These are phyloP conservation scores for Amorphotheca resinae DNA, from an alignment of 495 filamentous ascomycete species.

Conservation along the genomic window DNA sequence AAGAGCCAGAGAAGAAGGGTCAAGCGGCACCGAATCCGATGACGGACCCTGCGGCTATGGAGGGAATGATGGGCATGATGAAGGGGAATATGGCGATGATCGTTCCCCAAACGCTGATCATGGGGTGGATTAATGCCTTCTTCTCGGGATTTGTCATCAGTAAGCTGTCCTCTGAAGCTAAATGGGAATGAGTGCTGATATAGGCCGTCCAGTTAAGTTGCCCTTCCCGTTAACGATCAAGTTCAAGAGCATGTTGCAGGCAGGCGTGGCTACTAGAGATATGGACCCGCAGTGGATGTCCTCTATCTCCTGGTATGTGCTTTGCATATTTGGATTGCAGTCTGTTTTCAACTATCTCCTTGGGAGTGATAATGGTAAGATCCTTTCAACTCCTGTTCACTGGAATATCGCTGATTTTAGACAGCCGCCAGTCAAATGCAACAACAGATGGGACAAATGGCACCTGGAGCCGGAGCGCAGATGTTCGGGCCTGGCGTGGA, in stretches of 20 bases:
- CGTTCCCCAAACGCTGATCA: slow-evolving; percentile 95
- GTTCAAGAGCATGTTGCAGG: slow-evolving; percentile 98
- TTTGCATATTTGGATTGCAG: slow-evolving; percentile 91
- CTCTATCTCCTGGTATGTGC: slow-evolving; percentile 94
- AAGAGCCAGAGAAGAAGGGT: slow-evolving; percentile 73
- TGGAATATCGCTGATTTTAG: background rate
- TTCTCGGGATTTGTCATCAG: slow-evolving; percentile 96
- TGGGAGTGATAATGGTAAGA: slow-evolving; percentile 87
- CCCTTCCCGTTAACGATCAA: slow-evolving; percentile 95
- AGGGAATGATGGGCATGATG: slow-evolving; percentile 99
- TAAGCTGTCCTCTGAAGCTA: slow-evolving; percentile 31
- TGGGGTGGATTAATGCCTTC: slow-evolving; percentile 99
- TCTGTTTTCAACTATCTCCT: slow-evolving; percentile 97
- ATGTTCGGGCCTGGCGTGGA: slow-evolving; percentile 83
- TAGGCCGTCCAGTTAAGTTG: slow-evolving; percentile 65
- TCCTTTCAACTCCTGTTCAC: background rate
- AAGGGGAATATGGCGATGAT: slow-evolving; percentile 99
- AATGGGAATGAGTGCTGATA: slow-evolving; percentile 3
- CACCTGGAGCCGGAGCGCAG: slow-evolving; percentile 46
- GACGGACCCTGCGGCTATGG: slow-evolving; percentile 95
- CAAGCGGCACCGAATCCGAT: slow-evolving; percentile 89
- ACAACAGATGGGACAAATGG: slow-evolving; percentile 82
- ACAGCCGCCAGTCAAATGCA: slow-evolving; percentile 88
- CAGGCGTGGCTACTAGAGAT: slow-evolving; percentile 87
- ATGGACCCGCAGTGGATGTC: slow-evolving; percentile 98